phyloP scores from a whole-genome alignment of 164 flowering plant species.

The Annona squamosa region DNA sequence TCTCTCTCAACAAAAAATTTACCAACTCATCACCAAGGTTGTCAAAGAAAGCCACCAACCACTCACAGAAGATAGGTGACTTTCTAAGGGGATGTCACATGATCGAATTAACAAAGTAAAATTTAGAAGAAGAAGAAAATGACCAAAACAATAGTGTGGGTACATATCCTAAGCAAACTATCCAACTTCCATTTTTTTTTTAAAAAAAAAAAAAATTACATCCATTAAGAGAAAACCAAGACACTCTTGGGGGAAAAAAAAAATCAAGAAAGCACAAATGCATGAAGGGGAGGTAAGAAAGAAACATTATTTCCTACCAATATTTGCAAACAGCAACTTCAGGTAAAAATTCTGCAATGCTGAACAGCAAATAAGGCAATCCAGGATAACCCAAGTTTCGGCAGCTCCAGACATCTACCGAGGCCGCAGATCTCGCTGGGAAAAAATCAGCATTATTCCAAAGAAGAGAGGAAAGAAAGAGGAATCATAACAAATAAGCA shows the following conservation, averaged over 20 bases:
- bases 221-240: neutral
- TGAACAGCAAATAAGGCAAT: neutral
- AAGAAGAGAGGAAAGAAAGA: neutral
- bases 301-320: neutral
- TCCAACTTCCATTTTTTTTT: too few species aligned
- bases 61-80: too few species aligned
- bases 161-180: too few species aligned
- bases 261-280: neutral
- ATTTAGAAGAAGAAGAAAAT: too few species aligned
- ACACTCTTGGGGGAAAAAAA: neutral
- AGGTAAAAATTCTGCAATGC: neutral
- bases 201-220: neutral
- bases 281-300: neutral
- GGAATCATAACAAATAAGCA: neutral
- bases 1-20: too few species aligned
- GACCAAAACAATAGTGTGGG: too few species aligned
- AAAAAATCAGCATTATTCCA: neutral
- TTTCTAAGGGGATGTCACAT: too few species aligned
- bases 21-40: too few species aligned
- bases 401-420: conserved; percentile 9
- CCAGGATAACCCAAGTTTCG: neutral
- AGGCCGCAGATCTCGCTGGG: conserved; percentile 24
- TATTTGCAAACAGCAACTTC: neutral
- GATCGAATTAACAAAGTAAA: too few species aligned
- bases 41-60: too few species aligned